Base-by-base conservation (phyloP, 2,329 filamentous ascomycete species). In the Aspergillus sp. region DNA sequence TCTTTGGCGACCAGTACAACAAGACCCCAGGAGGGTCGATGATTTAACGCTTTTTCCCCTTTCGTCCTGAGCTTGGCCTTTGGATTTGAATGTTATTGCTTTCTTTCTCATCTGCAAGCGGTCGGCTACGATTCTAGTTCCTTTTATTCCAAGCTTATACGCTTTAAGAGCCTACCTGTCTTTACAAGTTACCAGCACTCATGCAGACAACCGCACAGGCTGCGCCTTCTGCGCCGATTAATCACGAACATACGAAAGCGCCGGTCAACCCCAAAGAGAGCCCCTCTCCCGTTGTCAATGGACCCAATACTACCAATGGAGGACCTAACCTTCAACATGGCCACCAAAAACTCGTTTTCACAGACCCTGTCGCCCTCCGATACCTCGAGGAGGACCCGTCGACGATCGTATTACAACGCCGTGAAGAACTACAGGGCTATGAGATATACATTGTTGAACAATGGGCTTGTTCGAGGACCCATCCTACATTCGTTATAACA, bases 361-460 rank as follows among this genome's bases (percentile, higher is more conserved):
- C 82, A 34, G 83, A 87, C 61, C 76, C 79, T 33, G 75, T 85
- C 33, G 83, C 82, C 10, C 81, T 85, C 52, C 76, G 70, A 48
- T 95, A 91, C 60, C 80, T 98, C 19, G 87, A 95, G 70, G 87
- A 94, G 61, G 93, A 97, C 52, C 74, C 82, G 1, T 81, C 79
- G 5, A 90, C 89, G 4, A 76, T 75, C 3, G 82, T 95, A 6
- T 74, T 95, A 51, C 81, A 90, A 54, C 83, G 85, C 42, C 81
- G 82, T 43, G 76, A 78, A 39, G 73, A 78, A 39, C 76, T 98
- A 5, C 72, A 79, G 48, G 91, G 91, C 52, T 97, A 96, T 68
- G 90, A 97, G 65, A 76, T 91, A 49, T 97, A 97, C 66, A 71
- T 97, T 11, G 89, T 97, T 52, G 93, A 97, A 66, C 93, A 98